Evolutionary conservation across 176 grass and related monocot species (phyloP), one percentile per base, ranked within the genome.

Genomic region (Cymbopogon citratus): DNA sequence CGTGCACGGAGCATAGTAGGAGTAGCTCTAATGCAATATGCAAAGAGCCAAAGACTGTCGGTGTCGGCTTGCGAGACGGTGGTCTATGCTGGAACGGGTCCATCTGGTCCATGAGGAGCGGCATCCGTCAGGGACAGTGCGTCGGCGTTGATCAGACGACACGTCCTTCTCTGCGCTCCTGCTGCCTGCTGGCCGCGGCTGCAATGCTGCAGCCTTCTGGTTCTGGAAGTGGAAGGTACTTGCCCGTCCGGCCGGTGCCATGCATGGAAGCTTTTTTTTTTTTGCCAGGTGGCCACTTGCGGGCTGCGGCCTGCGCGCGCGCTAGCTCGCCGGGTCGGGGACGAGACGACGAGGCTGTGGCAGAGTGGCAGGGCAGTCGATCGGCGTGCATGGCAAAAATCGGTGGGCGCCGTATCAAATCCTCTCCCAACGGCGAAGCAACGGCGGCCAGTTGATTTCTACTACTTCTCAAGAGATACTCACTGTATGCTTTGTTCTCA

Each of bases 171-270:
- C 6, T 38, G 71, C 45, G 71, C 29, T 31, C 31, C 19, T 19
- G 38, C 66, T 61, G 24, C 48, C 39, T 14, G 44, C 44, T 46
- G 13, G 13, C 2, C 13, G 15, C 46, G 18, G 46, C 40, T 43
- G 40, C 41, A 12, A 43, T 43, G 85, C 5, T 43, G 19, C 52
- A 2, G 52, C 52, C 52, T 56, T 59, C 21, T 59, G 54, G 54
- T 83, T 87, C 73, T 78, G 57, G 80, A 83, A 83, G 74, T 78
- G 57, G 80, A 83, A 83, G 74, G 65, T 62, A 76, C 71, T 39
- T 62, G 13, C 26, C 49, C 79, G 85, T 76, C 85, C 71, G 85
- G 77, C 69, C 77, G 77, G 71, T 63, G 67, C 49, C 54, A 59
- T 24, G 54, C 60, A 26, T 51, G 18, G 23, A 64, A 21, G 67